A percentile compares a stretch with the other conserved stretches of the same genome.
Evolutionary conservation across 306 rosid genomes (phyloP).

Genomic region (Ochetophila trinervis): DNA sequence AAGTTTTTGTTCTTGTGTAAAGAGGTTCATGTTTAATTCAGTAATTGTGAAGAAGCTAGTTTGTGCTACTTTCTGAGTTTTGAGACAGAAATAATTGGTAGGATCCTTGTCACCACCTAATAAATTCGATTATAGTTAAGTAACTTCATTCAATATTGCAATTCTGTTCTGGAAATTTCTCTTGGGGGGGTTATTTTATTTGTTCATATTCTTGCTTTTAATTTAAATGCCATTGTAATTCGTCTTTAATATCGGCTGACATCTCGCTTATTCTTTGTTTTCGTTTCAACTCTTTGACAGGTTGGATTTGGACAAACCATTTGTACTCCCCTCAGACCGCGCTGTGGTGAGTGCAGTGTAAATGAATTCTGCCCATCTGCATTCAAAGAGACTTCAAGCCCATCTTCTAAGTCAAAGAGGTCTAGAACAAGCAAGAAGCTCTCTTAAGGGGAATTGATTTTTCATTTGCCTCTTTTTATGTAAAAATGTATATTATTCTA

Average conservation of each 20-base stretch:
- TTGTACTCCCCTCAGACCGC: conserved; percentile 79
- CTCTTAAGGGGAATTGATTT: not conserved
- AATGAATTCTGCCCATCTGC: conserved; percentile 74
- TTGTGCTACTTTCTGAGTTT: too few relatives aligned
- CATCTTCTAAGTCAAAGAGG: conserved; percentile 46
- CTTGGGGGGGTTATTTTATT: too few relatives aligned
- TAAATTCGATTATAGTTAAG: too few relatives aligned
- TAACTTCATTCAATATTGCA: too few relatives aligned
- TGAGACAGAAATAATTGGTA: too few relatives aligned
- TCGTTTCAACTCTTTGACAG: conserved; percentile 33
- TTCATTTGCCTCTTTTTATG: not conserved
- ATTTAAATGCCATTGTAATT: not conserved
- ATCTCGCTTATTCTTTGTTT: not conserved
- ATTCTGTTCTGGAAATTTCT: too few relatives aligned
- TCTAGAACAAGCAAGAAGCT: conserved; percentile 36
- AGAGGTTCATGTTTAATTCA: too few relatives aligned
- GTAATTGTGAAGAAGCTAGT: too few relatives aligned
- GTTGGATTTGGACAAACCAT: conserved; percentile 84
- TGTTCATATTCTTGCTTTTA: not conserved
- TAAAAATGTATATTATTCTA: not conserved
- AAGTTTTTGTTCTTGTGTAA: too few relatives aligned
- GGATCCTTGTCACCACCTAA: too few relatives aligned
- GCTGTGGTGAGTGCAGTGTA: conserved; percentile 59
- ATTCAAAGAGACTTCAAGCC: conserved; percentile 48
- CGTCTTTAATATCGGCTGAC: not conserved